phyloP scores from a whole-genome alignment of 345 rosid species.

The Lepidium aucheri region DNA sequence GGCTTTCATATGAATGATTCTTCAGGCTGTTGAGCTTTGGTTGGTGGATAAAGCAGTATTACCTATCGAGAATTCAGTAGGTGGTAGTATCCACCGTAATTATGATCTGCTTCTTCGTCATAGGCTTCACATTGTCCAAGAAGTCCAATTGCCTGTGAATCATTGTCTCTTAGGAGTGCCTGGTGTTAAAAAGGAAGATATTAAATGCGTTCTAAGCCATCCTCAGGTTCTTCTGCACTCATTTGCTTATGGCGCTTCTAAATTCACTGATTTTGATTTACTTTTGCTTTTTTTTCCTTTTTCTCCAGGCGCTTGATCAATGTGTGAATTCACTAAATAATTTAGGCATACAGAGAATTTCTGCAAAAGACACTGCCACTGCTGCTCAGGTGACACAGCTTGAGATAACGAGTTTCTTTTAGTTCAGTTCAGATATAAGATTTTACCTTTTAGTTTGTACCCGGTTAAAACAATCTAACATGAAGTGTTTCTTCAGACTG shows the following conservation, averaged over 20 bases:
- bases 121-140: slow-evolving; percentile 90
- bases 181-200: slow-evolving; percentile 57
- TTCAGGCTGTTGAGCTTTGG: slow-evolving; percentile 94
- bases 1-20: slow-evolving; percentile 3
- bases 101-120: slow-evolving; percentile 93
- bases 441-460: slow-evolving; percentile 1
- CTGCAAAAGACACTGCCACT: slow-evolving; percentile 67
- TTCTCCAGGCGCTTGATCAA: slow-evolving; percentile 68
- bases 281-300: not conserved
- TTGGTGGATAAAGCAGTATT: slow-evolving; percentile 88
- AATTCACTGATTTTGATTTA: not conserved
- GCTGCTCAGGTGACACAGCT: slow-evolving; percentile 67
- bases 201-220: slow-evolving; percentile 77
- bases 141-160: slow-evolving; percentile 67
- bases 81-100: slow-evolving; percentile 91
- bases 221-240: slow-evolving; percentile 51
- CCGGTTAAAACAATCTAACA: not conserved
- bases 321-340: slow-evolving; percentile 58
- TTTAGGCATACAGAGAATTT: slow-evolving; percentile 51
- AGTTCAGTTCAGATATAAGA: not conserved
- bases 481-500: slow-evolving; percentile 36
- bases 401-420: not conserved
- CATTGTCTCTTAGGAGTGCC: slow-evolving; percentile 85
- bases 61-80: slow-evolving; percentile 86
- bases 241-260: not conserved